These are phyloP conservation scores for Suillus occidentalis DNA, from an alignment of 768 basidiomycete genomes.

Conservation along the genomic window DNA sequence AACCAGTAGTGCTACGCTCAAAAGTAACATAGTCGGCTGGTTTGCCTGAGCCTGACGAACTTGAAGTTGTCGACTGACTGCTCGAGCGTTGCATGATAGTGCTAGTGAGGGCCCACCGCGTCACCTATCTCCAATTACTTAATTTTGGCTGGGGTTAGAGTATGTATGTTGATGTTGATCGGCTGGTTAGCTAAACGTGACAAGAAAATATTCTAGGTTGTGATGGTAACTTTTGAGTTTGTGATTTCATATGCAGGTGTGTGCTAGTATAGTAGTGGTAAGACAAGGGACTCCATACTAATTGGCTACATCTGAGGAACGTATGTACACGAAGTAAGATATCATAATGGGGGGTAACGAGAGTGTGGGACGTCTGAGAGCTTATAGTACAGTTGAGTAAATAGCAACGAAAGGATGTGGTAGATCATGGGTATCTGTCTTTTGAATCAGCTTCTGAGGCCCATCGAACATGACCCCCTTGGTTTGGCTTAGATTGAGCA, in stretches of 20 bases:
- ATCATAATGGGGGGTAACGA: not conserved
- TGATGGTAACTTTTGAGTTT: slow-evolving; percentile 1
- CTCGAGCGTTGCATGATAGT: slow-evolving; percentile 32
- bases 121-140: not conserved
- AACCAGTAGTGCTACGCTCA: slow-evolving; percentile 71
- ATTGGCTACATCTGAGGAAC: not conserved
- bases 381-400: not conserved
- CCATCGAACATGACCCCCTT: slow-evolving; percentile 21
- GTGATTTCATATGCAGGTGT: slow-evolving; percentile 1
- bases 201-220: not conserved
- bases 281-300: not conserved
- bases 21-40: slow-evolving; percentile 87
- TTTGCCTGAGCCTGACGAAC: slow-evolving; percentile 32
- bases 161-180: not conserved
- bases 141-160: not conserved
- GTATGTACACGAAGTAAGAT: not conserved
- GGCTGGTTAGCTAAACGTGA: not conserved
- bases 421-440: not conserved
- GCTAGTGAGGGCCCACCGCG: not conserved
- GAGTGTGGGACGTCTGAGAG: not conserved
- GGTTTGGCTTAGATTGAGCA: slow-evolving; percentile 3
- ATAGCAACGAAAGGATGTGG: too few species aligned
- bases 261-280: not conserved
- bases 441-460: slow-evolving; percentile 18
- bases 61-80: slow-evolving; percentile 24